These are phyloP conservation scores for Sclerotinia trifoliorum DNA, from an alignment of 2,329 filamentous ascomycete genomes.

Conservation along the genomic window DNA sequence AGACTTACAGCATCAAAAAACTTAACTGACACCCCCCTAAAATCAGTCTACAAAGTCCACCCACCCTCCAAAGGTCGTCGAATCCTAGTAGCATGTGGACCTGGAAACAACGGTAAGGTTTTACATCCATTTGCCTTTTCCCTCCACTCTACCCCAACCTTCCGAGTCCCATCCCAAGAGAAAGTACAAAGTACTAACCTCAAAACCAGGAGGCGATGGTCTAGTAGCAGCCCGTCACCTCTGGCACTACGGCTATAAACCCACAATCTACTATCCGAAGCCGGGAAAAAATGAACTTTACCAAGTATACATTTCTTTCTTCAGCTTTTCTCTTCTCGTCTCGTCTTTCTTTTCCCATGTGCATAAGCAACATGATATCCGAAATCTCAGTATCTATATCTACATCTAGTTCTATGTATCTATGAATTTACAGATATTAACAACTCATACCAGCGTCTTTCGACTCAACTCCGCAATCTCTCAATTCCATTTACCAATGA, in stretches of 20 bases:
- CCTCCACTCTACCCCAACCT: neutral
- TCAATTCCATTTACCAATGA: slow-evolving; percentile 81
- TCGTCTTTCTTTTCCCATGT: neutral
- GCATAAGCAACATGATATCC: neutral
- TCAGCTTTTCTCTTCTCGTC: neutral
- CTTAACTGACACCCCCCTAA: neutral
- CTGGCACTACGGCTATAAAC: slow-evolving; percentile 85
- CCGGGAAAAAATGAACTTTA: slow-evolving; percentile 88
- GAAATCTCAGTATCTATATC: too few species aligned
- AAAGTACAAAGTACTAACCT: neutral
- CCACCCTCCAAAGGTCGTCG: slow-evolving; percentile 68
- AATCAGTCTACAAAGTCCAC: slow-evolving; percentile 76
- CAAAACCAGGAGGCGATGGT: slow-evolving; percentile 74
- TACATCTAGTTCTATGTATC: neutral
- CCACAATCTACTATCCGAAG: slow-evolving; percentile 91
- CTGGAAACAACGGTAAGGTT: slow-evolving; percentile 64
- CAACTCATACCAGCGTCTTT: slow-evolving; percentile 60
- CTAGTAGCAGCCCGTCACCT: slow-evolving; percentile 92
- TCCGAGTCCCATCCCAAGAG: neutral
- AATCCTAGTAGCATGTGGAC: slow-evolving; percentile 87
- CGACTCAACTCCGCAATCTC: slow-evolving; percentile 81
- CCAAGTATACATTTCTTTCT: slow-evolving; percentile 52
- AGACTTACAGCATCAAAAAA: neutral
- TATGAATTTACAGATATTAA: slow-evolving; percentile 6
- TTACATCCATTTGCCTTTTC: slow-evolving; percentile 24